Conservation (phyloP, 2,329 filamentous ascomycete genomes). For the Penicillium italicum region DNA sequence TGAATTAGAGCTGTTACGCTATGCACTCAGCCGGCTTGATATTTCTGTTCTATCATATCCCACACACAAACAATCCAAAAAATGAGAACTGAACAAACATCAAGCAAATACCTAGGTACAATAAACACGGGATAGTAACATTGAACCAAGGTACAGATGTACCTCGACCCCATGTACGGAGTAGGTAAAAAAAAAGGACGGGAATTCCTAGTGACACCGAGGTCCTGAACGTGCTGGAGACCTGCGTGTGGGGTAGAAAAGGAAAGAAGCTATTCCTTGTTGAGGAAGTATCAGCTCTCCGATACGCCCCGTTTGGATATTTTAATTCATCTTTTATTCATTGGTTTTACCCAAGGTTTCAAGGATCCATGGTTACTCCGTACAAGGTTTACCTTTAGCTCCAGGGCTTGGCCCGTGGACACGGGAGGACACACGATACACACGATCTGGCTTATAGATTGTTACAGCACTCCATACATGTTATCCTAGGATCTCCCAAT, state of each 20-base stretch:
- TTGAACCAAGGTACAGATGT: neutral
- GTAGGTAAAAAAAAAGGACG: too few relatives aligned
- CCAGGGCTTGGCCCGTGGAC: neutral
- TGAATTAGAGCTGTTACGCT: neutral
- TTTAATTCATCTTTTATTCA: neutral
- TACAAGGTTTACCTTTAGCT: neutral
- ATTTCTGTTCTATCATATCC: neutral
- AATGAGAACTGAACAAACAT: neutral
- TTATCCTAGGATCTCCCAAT: neutral
- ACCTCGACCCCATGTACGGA: neutral
- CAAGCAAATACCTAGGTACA: neutral
- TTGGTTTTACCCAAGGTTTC: neutral
- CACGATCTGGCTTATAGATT: neutral
- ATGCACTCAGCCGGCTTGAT: neutral
- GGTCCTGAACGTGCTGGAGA: slow-evolving; percentile 16
- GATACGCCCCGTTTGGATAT: slow-evolving; percentile 1
- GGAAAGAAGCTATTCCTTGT: neutral
- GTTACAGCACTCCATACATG: neutral
- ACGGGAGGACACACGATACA: neutral
- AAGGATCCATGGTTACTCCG: neutral
- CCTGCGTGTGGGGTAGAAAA: slow-evolving; percentile 4
- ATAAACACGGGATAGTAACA: neutral
- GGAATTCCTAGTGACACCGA: slow-evolving; percentile 8
- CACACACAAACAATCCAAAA: neutral
- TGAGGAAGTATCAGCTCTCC: neutral